These are phyloP conservation scores for Candida tibetensis DNA, from an alignment of 805 yeast genomes.

Conservation along the genomic window DNA sequence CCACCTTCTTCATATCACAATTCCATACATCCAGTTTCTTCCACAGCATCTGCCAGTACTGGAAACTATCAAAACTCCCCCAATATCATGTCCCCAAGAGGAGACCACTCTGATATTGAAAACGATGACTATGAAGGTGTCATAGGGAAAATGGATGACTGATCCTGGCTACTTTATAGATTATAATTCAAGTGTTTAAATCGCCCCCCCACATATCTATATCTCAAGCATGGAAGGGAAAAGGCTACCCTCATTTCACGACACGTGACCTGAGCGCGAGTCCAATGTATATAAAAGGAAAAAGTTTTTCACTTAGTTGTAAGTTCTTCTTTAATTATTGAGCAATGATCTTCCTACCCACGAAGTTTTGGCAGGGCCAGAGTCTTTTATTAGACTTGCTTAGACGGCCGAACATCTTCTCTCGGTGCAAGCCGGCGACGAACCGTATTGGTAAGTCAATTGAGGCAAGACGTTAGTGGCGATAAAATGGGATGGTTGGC, in stretches of 20 bases:
- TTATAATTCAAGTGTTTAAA: too few species aligned
- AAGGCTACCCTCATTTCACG: too few species aligned
- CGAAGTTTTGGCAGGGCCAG: constrained; percentile 18
- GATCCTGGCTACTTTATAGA: too few species aligned
- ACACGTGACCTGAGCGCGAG: too few species aligned
- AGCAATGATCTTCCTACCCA: constrained; percentile 2
- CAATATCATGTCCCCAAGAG: not conserved
- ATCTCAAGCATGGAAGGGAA: too few species aligned
- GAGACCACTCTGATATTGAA: not conserved
- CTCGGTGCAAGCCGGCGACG: constrained; percentile 25
- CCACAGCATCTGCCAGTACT: not conserved
- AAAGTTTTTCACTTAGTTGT: not conserved
- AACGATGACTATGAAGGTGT: constrained; percentile 5
- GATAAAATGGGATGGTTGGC: constrained; percentile 9
- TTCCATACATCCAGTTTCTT: not conserved
- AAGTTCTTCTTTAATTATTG: not conserved
- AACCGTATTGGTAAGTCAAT: constrained; percentile 43
- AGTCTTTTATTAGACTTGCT: not conserved
- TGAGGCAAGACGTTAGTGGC: constrained; percentile 29
- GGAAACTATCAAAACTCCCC: not conserved
- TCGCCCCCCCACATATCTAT: too few species aligned
- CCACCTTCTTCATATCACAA: constrained; percentile 8
- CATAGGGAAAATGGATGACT: constrained; percentile 8
- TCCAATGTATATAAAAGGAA: constrained; percentile 1
- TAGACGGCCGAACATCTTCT: constrained; percentile 29